Percentiles rank a stretch among this genome's conserved stretches.
Evolutionary conservation across 352 stramenopile genomes (phyloP).

Genomic region (Pythium rishiriense): DNA sequence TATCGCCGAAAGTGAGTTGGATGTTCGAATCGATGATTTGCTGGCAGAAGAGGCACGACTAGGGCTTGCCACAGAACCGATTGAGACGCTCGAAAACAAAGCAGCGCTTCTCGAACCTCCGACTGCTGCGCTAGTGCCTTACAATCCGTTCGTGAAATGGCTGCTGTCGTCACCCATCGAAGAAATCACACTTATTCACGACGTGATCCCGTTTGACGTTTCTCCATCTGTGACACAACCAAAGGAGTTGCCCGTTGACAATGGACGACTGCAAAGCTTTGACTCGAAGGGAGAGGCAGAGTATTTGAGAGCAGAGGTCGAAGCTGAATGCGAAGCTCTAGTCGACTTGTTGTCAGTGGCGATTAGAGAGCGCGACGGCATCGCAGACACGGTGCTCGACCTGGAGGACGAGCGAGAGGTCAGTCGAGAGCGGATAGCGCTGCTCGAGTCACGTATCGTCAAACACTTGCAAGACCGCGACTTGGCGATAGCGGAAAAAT

Average conservation of each 20-base stretch:
- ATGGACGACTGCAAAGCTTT: conserved; percentile 2
- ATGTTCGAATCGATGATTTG: conserved; percentile 18
- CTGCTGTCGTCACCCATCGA: conserved; percentile 46
- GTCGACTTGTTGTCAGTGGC: conserved; percentile 54
- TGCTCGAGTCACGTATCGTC: conserved; percentile 70
- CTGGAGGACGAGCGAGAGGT: conserved; percentile 45
- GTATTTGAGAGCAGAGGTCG: conserved; percentile 42
- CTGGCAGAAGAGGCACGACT: conserved; percentile 8
- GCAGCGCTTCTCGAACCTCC: conserved; percentile 33
- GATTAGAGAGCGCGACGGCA: conserved; percentile 38
- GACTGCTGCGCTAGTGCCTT: conserved; percentile 38
- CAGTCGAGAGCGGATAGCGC: conserved; percentile 49
- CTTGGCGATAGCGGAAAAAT: conserved; percentile 68
- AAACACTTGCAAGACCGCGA: conserved; percentile 77
- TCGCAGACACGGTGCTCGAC: conserved; percentile 43
- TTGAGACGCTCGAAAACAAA: background rate
- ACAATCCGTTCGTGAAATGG: conserved; percentile 64
- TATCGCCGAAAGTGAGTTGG: conserved; percentile 8
- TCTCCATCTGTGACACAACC: conserved; percentile 6
- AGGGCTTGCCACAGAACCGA: conserved; percentile 1
- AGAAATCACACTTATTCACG: conserved; percentile 41
- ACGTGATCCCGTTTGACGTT: conserved; percentile 27
- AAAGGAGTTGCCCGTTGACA: background rate
- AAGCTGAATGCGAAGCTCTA: conserved; percentile 47
- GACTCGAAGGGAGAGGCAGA: conserved; percentile 10